phyloP scores from a whole-genome alignment of 805 yeast species.

The Pichia sporocuriosa region DNA sequence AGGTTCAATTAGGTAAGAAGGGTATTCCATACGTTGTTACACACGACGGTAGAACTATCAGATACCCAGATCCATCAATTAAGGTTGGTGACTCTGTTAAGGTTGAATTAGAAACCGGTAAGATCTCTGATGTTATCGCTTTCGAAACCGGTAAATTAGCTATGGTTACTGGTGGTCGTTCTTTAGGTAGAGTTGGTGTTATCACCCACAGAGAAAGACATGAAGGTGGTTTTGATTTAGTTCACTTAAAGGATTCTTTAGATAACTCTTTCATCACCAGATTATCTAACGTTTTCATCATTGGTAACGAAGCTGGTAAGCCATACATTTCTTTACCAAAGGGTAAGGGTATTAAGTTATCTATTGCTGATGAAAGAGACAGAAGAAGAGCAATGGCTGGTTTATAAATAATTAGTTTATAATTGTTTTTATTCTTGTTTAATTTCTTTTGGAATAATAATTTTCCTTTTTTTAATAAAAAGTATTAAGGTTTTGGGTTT shows the following conservation, averaged over 20 bases:
- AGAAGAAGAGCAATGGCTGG: conserved; percentile 85
- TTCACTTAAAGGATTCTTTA: conserved; percentile 90
- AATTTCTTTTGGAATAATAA: conserved; percentile 6
- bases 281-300: conserved; percentile 85
- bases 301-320: conserved; percentile 87
- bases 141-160: conserved; percentile 89
- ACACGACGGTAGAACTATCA: conserved; percentile 99
- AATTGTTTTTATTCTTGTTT: conserved; percentile 2
- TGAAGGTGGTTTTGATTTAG: conserved; percentile 97
- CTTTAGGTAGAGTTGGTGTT: conserved; percentile 96
- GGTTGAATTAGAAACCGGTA: conserved; percentile 93
- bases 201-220: conserved; percentile 95
- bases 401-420: conserved; percentile 31
- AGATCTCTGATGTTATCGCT: conserved; percentile 81
- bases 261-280: conserved; percentile 96
- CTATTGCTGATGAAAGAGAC: conserved; percentile 97
- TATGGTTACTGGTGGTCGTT: conserved; percentile 96
- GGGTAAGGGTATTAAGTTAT: conserved; percentile 97
- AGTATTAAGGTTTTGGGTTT: conserved; percentile 9
- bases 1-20: conserved; percentile 96
- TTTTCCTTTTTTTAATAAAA: conserved; percentile 5
- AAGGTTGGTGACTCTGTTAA: conserved; percentile 97
- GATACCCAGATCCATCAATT: conserved; percentile 98
- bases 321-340: conserved; percentile 93
- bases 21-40: conserved; percentile 98